These are phyloP conservation scores for Metarhizium robertsii DNA, from an alignment of 2,329 filamentous ascomycete species.

Conservation along the genomic window DNA sequence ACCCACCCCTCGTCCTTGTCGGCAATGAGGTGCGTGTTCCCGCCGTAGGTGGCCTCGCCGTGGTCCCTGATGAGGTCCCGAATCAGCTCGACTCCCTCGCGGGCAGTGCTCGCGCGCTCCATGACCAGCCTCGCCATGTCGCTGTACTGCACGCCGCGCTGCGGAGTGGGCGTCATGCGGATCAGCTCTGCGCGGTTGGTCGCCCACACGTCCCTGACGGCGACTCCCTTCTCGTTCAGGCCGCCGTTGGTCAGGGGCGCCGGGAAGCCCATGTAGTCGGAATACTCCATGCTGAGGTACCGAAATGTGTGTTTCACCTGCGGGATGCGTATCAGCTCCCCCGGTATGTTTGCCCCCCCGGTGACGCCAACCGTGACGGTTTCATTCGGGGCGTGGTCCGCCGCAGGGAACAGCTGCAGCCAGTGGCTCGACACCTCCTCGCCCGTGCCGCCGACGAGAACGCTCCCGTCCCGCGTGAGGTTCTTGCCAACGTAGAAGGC, in stretches of 20 bases:
- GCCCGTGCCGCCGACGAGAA: conserved; percentile 35
- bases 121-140: conserved; percentile 30
- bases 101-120: conserved; percentile 28
- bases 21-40: conserved; percentile 32
- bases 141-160: conserved; percentile 30
- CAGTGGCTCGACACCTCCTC: conserved; percentile 38
- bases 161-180: conserved; percentile 29
- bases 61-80: conserved; percentile 27
- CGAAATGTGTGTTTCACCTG: conserved; percentile 16
- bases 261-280: conserved; percentile 31
- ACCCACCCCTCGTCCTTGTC: conserved; percentile 20
- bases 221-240: conserved; percentile 30
- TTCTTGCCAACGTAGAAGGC: conserved; percentile 37
- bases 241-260: conserved; percentile 34
- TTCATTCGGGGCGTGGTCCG: conserved; percentile 28
- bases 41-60: conserved; percentile 31
- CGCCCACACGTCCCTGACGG: conserved; percentile 32
- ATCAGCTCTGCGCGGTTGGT: conserved; percentile 27
- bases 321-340: conserved; percentile 15
- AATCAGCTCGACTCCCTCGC: conserved; percentile 31
- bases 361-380: conserved; percentile 34
- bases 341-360: conserved; percentile 25
- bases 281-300: conserved; percentile 21
- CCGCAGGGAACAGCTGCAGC: conserved; percentile 34
- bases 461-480: conserved; percentile 31